Conservation (phyloP, 352 stramenopile genomes). For the Phytophthora hibernalis region DNA sequence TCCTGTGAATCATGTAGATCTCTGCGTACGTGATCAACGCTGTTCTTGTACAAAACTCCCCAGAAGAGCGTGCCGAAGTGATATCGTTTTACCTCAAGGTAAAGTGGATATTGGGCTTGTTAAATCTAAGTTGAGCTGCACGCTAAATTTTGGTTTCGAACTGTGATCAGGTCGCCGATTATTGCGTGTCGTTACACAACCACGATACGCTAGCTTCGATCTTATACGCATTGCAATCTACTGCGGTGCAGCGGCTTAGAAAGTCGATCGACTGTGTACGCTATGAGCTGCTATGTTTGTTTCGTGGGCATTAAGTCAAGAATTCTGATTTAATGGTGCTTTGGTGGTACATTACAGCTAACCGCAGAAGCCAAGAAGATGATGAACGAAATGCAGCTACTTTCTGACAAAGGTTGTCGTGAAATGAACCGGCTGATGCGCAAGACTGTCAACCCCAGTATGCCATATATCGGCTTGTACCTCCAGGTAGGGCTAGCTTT, state of each 20-base stretch:
- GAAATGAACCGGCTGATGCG: slow-evolving; percentile 90
- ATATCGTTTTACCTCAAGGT: slow-evolving; percentile 86
- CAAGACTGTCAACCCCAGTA: slow-evolving; percentile 70
- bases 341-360: slow-evolving; percentile 44
- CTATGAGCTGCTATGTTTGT: neutral
- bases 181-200: slow-evolving; percentile 77
- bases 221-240: slow-evolving; percentile 87
- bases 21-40: slow-evolving; percentile 87
- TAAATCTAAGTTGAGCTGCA: neutral
- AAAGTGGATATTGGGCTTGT: slow-evolving; percentile 3
- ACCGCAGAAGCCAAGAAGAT: slow-evolving; percentile 67
- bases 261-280: slow-evolving; percentile 80
- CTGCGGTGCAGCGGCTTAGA: slow-evolving; percentile 82
- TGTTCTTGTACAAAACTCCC: slow-evolving; percentile 72
- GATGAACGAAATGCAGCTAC: slow-evolving; percentile 80
- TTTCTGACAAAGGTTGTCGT: slow-evolving; percentile 84
- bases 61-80: slow-evolving; percentile 69
- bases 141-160: slow-evolving; percentile 8
- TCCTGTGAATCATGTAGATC: slow-evolving; percentile 43
- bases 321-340: neutral
- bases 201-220: slow-evolving; percentile 87
- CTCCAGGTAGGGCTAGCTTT: slow-evolving; percentile 59
- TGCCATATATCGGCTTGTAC: slow-evolving; percentile 90
- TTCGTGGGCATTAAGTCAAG: neutral
- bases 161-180: slow-evolving; percentile 65